Conservation (phyloP, 2,329 filamentous ascomycete species). For the Aureobasidium pullulans region DNA sequence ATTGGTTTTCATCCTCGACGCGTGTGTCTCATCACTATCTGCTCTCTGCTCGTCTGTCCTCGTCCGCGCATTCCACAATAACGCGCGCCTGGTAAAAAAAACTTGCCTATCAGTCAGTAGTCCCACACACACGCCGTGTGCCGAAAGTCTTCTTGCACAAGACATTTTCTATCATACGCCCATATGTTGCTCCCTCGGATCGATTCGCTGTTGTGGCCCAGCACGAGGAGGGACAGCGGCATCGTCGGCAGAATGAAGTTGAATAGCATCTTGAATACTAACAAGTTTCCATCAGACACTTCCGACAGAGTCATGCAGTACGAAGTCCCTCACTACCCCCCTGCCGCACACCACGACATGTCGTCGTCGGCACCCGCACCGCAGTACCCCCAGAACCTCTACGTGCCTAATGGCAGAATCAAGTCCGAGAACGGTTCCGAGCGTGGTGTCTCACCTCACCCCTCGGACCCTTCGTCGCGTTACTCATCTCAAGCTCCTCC, state of each 20-base stretch:
- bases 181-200: constrained; percentile 19
- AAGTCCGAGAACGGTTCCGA: constrained; percentile 54
- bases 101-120: constrained; percentile 14
- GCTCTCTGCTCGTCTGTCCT: constrained; percentile 4
- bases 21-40: background rate
- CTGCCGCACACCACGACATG: constrained; percentile 23
- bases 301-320: constrained; percentile 32
- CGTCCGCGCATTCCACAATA: constrained; percentile 2
- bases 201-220: constrained; percentile 18
- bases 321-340: constrained; percentile 27
- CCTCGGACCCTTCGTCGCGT: constrained; percentile 48
- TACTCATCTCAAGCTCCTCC: constrained; percentile 52
- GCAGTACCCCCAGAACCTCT: constrained; percentile 34
- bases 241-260: constrained; percentile 28
- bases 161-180: background rate
- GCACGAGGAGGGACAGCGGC: constrained; percentile 30
- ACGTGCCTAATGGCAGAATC: constrained; percentile 44
- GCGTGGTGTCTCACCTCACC: constrained; percentile 49
- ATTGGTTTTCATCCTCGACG: background rate
- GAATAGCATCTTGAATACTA: constrained; percentile 31
- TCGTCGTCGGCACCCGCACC: constrained; percentile 13
- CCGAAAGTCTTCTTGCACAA: constrained; percentile 5
- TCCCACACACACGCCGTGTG: constrained; percentile 12
- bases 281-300: constrained; percentile 26
- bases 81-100: constrained; percentile 2